Evolutionary conservation across 129 eudicot species (phyloP).

Genomic region (Lactuca sativa): DNA sequence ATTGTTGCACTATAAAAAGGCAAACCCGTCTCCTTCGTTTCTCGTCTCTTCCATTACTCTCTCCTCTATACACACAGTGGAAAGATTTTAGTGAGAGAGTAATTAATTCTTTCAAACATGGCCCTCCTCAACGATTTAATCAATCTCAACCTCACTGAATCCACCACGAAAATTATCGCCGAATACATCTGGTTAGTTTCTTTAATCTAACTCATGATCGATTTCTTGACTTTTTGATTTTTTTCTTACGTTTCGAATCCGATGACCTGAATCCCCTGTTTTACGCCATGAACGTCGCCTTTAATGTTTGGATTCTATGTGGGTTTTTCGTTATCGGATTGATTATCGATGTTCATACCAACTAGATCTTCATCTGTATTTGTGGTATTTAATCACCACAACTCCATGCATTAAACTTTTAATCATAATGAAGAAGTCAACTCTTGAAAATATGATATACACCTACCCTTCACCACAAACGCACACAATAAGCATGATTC

Average conservation of each 20-base stretch:
- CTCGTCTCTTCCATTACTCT: constrained; percentile 7
- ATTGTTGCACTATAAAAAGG: constrained; percentile 19
- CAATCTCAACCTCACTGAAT: constrained; percentile 58
- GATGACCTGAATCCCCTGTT: constrained; percentile 25
- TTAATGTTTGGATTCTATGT: background rate
- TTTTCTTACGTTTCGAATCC: constrained; percentile 24
- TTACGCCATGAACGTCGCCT: constrained; percentile 3
- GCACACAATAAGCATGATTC: background rate
- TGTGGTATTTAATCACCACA: constrained; percentile 13
- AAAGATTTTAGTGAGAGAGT: constrained; percentile 11
- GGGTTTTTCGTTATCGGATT: constrained; percentile 10
- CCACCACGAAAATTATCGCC: constrained; percentile 63
- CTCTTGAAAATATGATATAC: background rate
- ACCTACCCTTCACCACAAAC: background rate
- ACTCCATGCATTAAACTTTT: constrained; percentile 5
- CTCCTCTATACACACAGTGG: background rate
- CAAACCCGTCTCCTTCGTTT: constrained; percentile 16
- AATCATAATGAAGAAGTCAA: constrained; percentile 15
- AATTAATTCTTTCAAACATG: constrained; percentile 30
- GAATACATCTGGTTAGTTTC: constrained; percentile 73
- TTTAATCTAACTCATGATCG: constrained; percentile 4
- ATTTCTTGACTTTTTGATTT: constrained; percentile 10
- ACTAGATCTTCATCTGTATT: constrained; percentile 18
- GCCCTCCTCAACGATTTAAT: constrained; percentile 61
- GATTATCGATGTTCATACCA: background rate